These are phyloP conservation scores for Ophiostoma sp. DNA, from an alignment of 2,329 filamentous ascomycete species.

Conservation along the genomic window DNA sequence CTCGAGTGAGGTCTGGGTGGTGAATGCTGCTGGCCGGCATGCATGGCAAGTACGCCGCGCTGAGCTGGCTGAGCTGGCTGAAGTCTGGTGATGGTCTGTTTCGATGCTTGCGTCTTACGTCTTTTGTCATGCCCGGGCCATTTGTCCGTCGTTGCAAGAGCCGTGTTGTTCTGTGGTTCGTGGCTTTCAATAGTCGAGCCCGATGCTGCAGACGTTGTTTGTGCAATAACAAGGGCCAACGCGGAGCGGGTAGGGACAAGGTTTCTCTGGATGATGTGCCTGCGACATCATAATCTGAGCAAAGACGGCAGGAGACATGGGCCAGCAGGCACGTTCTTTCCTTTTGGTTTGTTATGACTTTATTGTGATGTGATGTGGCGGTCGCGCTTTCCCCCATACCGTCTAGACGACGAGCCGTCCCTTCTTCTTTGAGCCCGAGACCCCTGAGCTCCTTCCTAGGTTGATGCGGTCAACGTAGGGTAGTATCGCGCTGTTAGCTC, in stretches of 20 bases:
- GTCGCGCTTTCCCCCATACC: background rate
- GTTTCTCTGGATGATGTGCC: background rate
- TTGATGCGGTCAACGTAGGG: constrained; percentile 5
- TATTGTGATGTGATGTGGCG: background rate
- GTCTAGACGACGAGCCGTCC: constrained; percentile 6
- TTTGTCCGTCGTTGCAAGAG: background rate
- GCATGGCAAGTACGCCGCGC: background rate
- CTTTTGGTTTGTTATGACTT: background rate
- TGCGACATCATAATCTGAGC: background rate
- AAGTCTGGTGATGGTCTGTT: background rate
- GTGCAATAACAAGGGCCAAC: background rate
- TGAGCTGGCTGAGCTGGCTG: background rate
- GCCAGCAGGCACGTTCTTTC: background rate
- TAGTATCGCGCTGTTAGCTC: background rate
- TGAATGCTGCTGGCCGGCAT: background rate
- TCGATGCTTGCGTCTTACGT: background rate
- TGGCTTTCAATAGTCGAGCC: background rate
- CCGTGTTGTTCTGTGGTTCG: background rate
- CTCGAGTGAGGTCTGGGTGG: background rate
- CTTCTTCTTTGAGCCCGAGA: constrained; percentile 6
- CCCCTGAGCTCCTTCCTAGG: background rate
- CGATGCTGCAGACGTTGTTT: background rate
- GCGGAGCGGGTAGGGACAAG: background rate
- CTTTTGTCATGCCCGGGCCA: background rate
- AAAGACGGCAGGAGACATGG: background rate